These are phyloP conservation scores for Skeletonema menzelii DNA, from an alignment of 108 stramenopile genomes.

Conservation along the genomic window DNA sequence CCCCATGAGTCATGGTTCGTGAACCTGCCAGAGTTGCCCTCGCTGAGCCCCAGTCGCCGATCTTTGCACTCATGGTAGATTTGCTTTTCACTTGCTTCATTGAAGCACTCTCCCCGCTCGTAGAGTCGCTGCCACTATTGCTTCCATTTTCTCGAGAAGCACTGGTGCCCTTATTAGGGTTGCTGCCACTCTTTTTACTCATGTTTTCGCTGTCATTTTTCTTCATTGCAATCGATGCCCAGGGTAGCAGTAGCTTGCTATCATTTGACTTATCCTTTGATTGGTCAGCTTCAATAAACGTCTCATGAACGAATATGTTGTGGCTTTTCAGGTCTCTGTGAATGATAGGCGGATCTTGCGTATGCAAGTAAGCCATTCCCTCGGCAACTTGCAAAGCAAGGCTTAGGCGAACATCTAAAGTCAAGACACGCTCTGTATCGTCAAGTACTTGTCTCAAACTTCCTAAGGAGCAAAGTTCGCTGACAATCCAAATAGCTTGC, in stretches of 20 bases:
- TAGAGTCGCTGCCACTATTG: conserved; percentile 15
- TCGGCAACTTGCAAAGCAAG: conserved; percentile 94
- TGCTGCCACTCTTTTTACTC: conserved; percentile 11
- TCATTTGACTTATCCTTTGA: conserved; percentile 36
- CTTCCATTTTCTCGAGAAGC: conserved; percentile 5
- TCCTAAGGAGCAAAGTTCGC: conserved; percentile 90
- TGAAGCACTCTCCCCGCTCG: not conserved
- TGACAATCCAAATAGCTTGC: conserved; percentile 98
- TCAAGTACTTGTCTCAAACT: conserved; percentile 94
- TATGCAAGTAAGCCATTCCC: conserved; percentile 95
- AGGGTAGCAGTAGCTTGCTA: conserved; percentile 33
- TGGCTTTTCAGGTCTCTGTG: conserved; percentile 98
- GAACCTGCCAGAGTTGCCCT: conserved; percentile 85
- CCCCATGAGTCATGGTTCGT: conserved; percentile 96
- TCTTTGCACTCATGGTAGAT: conserved; percentile 83
- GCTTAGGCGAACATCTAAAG: conserved; percentile 57
- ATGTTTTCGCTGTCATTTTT: conserved; percentile 19
- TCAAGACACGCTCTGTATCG: conserved; percentile 66
- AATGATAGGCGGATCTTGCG: conserved; percentile 93
- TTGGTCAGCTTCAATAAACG: conserved; percentile 62
- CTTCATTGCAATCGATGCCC: conserved; percentile 25
- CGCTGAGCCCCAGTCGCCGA: conserved; percentile 97
- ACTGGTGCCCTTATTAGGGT: not conserved
- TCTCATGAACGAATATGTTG: conserved; percentile 96
- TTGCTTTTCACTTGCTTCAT: conserved; percentile 55